Conservation (phyloP, 2,329 filamentous ascomycete species). For the Fonsecaea erecta region DNA sequence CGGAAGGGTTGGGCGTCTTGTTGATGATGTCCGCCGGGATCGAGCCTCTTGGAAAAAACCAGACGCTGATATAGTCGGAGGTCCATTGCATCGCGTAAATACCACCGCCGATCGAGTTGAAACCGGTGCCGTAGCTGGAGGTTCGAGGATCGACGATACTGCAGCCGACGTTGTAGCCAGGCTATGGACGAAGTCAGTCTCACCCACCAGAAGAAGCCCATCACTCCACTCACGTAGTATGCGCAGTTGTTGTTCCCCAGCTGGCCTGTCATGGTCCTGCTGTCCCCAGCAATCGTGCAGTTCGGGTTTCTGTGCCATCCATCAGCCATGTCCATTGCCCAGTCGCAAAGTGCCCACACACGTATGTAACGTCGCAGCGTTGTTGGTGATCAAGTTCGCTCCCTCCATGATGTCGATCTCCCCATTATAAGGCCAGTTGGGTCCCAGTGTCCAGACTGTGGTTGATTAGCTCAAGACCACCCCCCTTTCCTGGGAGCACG, state of each 20-base stretch:
- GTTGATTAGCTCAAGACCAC: background rate
- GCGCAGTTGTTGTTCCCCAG: slow-evolving; percentile 59
- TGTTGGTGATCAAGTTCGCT: slow-evolving; percentile 61
- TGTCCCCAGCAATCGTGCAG: slow-evolving; percentile 33
- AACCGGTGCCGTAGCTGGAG: slow-evolving; percentile 60
- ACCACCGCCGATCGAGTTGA: slow-evolving; percentile 69
- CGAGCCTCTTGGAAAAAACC: slow-evolving; percentile 50
- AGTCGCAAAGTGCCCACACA: slow-evolving; percentile 5
- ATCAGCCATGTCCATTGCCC: background rate
- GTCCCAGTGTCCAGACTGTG: slow-evolving; percentile 55
- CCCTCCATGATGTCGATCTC: slow-evolving; percentile 77
- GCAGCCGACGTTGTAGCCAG: slow-evolving; percentile 58
- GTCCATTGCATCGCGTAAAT: slow-evolving; percentile 67
- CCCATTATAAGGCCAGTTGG: slow-evolving; percentile 65
- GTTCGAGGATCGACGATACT: slow-evolving; percentile 54
- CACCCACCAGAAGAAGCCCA: background rate
- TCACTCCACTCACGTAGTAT: slow-evolving; percentile 41
- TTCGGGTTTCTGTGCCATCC: slow-evolving; percentile 24
- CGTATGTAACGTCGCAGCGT: slow-evolving; percentile 68
- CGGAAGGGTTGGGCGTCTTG: slow-evolving; percentile 47
- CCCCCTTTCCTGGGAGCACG: background rate
- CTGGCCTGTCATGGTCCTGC: slow-evolving; percentile 46
- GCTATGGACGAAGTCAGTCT: slow-evolving; percentile 18
- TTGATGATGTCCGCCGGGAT: slow-evolving; percentile 50
- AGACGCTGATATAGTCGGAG: slow-evolving; percentile 51